Evolutionary conservation across 179 eudicot genomes (phyloP), one percentile per base, ranked within the genome.

Genomic region (Beta corolliflora): DNA sequence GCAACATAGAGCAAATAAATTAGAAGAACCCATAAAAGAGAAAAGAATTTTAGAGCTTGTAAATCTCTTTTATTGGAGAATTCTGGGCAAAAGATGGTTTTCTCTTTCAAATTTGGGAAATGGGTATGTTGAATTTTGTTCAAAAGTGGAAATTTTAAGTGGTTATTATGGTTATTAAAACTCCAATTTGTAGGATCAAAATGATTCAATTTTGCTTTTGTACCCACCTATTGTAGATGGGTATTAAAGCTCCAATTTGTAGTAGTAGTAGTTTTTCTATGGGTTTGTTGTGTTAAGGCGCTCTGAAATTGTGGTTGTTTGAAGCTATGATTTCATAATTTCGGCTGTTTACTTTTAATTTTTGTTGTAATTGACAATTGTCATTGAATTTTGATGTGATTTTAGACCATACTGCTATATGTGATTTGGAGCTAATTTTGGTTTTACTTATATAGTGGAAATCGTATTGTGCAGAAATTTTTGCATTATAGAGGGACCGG

Each of bases 401-500:
- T 69, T 60, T 3, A 4, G 4, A 6, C 50, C 21, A 14, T 25
- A 10, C 29, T 29, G 23, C 29, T n/a, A n/a, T 45, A 31, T 52
- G 64, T 52, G 72, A 61, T 19, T 16, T 74, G 15, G 25, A 36
- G 31, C 16, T 31, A 56, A 15, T 53, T 15, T 21, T 29, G 9
- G 25, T 9, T 54, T 77, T 68, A 9, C 67, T 77, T 54, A 60
- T 77, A 55, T 76, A 36, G 78, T 63, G 23, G 53, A 55, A 76
- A 13, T 19, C 46, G 8, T 25, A 25, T 69, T 69, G 36, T 82
- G 84, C 89, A 90, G 95, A 87, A 90, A 86, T 83, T 95, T 95
- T 84, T 95, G 98, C 85, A 95, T 93, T 29, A 95, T 95, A 68
- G 99, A 95, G 88, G 99, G 99, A 75, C 99, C 99, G 5, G 97